Evolutionary conservation across 2,329 filamentous ascomycete genomes (phyloP).

Genomic region (Colletotrichum kahawae): DNA sequence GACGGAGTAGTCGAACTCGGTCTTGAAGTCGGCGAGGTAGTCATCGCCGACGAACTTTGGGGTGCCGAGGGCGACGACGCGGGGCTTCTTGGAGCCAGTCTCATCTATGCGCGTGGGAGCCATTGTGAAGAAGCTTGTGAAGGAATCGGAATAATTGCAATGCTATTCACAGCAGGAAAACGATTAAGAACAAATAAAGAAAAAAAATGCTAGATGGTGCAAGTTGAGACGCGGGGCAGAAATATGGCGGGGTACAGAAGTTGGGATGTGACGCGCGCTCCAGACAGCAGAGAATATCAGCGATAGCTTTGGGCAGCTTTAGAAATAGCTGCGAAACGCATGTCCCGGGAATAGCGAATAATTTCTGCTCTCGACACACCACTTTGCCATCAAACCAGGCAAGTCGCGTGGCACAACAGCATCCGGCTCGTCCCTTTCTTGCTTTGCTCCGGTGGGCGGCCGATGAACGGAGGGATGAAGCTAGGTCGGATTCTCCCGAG

Average conservation of each 20-base stretch:
- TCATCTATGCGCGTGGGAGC: background rate
- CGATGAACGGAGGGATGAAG: background rate
- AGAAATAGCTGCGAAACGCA: background rate
- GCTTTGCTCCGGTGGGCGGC: background rate
- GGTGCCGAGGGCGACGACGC: slow-evolving; percentile 45
- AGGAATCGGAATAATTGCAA: background rate
- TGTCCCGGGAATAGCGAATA: background rate
- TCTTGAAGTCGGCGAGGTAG: slow-evolving; percentile 42
- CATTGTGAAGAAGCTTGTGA: background rate
- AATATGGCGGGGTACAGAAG: background rate
- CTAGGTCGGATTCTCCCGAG: background rate
- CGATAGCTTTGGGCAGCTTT: background rate
- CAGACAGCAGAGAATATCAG: background rate
- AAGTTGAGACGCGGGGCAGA: background rate
- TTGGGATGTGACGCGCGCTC: background rate
- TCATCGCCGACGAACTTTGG: slow-evolving; percentile 42
- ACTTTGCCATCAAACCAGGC: background rate
- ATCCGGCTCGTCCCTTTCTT: background rate
- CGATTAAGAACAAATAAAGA: background rate
- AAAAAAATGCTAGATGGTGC: background rate
- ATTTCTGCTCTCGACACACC: background rate
- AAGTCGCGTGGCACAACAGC: background rate
- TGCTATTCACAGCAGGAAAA: background rate
- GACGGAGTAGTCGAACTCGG: slow-evolving; percentile 43
- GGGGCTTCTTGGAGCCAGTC: slow-evolving; percentile 33